phyloP scores from a whole-genome alignment of 371 early-diverging fungal genomes.

The Syncephalis plumigaleata region DNA sequence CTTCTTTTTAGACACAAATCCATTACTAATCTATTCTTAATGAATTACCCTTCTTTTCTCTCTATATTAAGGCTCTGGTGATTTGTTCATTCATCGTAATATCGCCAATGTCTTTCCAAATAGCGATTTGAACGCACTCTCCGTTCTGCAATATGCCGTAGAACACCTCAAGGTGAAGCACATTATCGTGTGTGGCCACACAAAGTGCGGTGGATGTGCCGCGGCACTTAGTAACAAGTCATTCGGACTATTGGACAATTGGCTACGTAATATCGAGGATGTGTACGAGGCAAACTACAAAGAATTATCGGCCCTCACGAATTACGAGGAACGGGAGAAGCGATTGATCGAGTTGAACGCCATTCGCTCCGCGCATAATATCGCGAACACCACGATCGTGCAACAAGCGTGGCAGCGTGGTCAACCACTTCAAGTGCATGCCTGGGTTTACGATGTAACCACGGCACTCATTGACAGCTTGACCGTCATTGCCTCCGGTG shows the following conservation, averaged over 20 bases:
- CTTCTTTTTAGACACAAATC: slow-evolving; percentile 1
- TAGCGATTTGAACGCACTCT: slow-evolving; percentile 62
- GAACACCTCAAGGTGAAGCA: slow-evolving; percentile 81
- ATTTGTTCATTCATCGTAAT: slow-evolving; percentile 89
- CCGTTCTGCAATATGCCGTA: slow-evolving; percentile 85
- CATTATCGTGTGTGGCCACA: slow-evolving; percentile 86
- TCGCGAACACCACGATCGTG: slow-evolving; percentile 55
- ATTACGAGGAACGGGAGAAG: slow-evolving; percentile 20
- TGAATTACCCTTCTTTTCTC: neutral
- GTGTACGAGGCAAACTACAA: slow-evolving; percentile 35
- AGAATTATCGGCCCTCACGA: slow-evolving; percentile 23
- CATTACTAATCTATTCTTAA: neutral
- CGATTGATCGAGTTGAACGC: slow-evolving; percentile 60
- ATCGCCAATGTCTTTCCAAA: slow-evolving; percentile 80
- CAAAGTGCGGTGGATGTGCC: slow-evolving; percentile 73
- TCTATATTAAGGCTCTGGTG: slow-evolving; percentile 45
- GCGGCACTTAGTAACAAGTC: slow-evolving; percentile 42
- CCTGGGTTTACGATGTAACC: slow-evolving; percentile 64
- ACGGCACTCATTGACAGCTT: slow-evolving; percentile 34
- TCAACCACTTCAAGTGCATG: slow-evolving; percentile 60
- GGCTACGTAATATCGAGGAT: slow-evolving; percentile 65
- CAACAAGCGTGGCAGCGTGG: slow-evolving; percentile 69
- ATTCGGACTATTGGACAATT: slow-evolving; percentile 68
- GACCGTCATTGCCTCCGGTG: neutral
- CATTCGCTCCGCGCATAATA: slow-evolving; percentile 46